phyloP scores from a whole-genome alignment of 371 early-diverging fungal genomes.

The Lichtheimia ornata region DNA sequence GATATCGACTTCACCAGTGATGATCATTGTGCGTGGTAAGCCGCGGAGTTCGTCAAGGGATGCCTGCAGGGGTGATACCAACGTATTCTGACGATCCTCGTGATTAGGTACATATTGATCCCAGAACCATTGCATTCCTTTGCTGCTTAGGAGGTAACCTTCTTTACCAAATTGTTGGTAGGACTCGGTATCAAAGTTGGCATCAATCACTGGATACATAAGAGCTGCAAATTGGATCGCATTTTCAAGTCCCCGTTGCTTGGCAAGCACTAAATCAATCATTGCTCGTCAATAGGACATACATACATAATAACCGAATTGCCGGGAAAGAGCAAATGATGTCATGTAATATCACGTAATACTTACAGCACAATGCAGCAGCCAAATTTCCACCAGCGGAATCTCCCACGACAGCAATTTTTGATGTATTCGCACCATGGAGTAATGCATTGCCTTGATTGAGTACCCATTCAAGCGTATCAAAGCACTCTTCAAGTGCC shows the following conservation, averaged over 20 bases:
- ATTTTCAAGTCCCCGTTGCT: conserved; percentile 18
- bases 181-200: conserved; percentile 22
- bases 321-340: not conserved
- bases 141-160: conserved; percentile 14
- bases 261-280: conserved; percentile 27
- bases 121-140: conserved; percentile 29
- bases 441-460: conserved; percentile 15
- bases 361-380: conserved; percentile 21
- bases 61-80: conserved; percentile 21
- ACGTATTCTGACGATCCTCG: conserved; percentile 10
- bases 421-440: conserved; percentile 18
- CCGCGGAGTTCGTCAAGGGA: conserved; percentile 26
- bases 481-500: conserved; percentile 33
- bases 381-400: conserved; percentile 36
- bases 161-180: conserved; percentile 19
- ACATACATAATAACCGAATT: not conserved
- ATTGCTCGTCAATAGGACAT: no score
- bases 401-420: conserved; percentile 32
- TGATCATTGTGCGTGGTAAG: conserved; percentile 31
- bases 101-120: conserved; percentile 25
- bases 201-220: conserved; percentile 27
- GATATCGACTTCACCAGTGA: conserved; percentile 34
- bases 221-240: conserved; percentile 25
- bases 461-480: conserved; percentile 23
- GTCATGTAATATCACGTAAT: not conserved